Conservation (phyloP, 73 alveolate genomes). For the Paraurostyla sp. region DNA sequence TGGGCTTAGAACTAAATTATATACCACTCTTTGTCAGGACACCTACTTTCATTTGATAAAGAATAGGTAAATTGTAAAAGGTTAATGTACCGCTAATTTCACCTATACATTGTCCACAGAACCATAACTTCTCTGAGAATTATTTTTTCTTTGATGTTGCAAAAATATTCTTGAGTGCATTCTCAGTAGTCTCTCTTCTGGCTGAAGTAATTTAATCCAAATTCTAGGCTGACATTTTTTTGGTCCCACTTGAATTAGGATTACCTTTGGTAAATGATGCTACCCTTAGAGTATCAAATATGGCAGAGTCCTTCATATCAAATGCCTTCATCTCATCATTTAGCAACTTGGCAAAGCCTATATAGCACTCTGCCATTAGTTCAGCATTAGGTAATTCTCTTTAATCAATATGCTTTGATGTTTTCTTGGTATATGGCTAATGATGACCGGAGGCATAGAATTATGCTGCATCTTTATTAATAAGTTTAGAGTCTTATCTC, state of each 20-base stretch:
- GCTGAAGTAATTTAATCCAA: neutral
- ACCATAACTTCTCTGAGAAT: slow-evolving; percentile 68
- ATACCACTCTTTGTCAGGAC: slow-evolving; percentile 85
- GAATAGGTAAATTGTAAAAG: slow-evolving; percentile 47
- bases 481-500: neutral
- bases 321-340: slow-evolving; percentile 65
- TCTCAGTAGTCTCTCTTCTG: neutral
- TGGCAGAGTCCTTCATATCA: slow-evolving; percentile 55
- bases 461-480: slow-evolving; percentile 1
- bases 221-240: neutral
- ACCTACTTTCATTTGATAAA: slow-evolving; percentile 73
- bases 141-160: slow-evolving; percentile 33
- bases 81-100: slow-evolving; percentile 58
- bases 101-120: slow-evolving; percentile 66
- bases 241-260: slow-evolving; percentile 15
- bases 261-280: neutral
- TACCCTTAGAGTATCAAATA: slow-evolving; percentile 30
- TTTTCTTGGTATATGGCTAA: slow-evolving; percentile 31
- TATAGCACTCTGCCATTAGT: slow-evolving; percentile 64
- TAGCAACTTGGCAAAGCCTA: slow-evolving; percentile 59
- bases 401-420: slow-evolving; percentile 4
- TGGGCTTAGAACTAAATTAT: slow-evolving; percentile 70
- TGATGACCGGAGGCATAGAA: slow-evolving; percentile 39
- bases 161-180: neutral
- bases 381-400: neutral